Evolutionary conservation across 2,329 filamentous ascomycete species (phyloP).

Genomic region (Atkinsonella texensis): DNA sequence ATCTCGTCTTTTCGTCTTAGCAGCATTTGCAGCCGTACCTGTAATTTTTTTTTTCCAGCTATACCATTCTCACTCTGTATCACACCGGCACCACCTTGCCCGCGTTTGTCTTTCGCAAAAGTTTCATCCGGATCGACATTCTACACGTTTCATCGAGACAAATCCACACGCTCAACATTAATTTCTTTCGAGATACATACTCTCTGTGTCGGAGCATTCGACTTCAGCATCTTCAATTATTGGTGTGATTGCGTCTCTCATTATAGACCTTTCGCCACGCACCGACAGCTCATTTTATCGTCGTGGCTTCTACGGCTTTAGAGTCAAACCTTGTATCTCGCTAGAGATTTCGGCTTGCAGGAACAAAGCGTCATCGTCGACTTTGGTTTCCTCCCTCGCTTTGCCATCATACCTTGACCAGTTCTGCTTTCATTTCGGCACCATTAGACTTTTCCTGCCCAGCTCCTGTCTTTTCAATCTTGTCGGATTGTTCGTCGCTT

Average conservation of each 20-base stretch:
- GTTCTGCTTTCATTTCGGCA: not conserved
- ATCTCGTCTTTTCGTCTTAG: constrained; percentile 1
- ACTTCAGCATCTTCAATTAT: too few species aligned
- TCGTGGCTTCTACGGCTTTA: not conserved
- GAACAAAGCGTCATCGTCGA: not conserved
- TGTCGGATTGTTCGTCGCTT: not conserved
- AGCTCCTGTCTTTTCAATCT: not conserved
- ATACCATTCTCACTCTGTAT: not conserved
- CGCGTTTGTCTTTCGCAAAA: not conserved
- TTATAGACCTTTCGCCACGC: not conserved
- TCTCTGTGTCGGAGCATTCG: too few species aligned
- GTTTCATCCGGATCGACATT: not conserved
- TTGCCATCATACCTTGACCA: not conserved
- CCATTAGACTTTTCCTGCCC: not conserved
- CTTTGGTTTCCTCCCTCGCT: not conserved
- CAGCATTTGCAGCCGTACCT: constrained; percentile 1
- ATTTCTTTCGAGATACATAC: not conserved
- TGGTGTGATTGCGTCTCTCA: too few species aligned
- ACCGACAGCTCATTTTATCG: not conserved
- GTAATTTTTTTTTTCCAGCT: not conserved
- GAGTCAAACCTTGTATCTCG: not conserved
- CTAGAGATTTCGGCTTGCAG: not conserved
- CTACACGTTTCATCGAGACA: not conserved
- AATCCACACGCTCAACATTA: not conserved
- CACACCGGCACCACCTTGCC: not conserved